These are phyloP conservation scores for Heliosperma pusillum DNA, from an alignment of 148 eudicot species.

Conservation along the genomic window DNA sequence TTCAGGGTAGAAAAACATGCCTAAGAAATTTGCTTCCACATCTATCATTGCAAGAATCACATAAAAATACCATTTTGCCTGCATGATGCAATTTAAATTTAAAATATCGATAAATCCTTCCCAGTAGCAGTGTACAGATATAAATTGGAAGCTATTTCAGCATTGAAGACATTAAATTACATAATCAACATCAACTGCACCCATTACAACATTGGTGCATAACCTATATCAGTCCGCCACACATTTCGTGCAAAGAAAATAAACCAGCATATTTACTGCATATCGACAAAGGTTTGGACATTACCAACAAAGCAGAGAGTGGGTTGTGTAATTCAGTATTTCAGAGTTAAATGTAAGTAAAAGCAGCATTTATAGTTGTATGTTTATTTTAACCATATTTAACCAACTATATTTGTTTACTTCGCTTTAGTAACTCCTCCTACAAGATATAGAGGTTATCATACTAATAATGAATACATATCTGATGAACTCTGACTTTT, in stretches of 20 bases:
- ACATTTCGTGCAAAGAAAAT: not conserved
- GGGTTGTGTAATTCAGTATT: not conserved
- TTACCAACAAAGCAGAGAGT: not conserved
- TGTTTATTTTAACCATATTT: not conserved
- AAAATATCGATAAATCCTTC: constrained; percentile 13
- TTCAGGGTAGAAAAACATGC: constrained; percentile 15
- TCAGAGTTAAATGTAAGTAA: not conserved
- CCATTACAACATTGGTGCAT: not conserved
- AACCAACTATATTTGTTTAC: not conserved
- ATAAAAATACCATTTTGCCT: constrained; percentile 91
- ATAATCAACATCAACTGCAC: not conserved
- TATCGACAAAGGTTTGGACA: not conserved
- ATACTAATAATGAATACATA: not conserved
- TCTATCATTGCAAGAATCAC: constrained; percentile 71
- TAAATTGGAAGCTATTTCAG: not conserved
- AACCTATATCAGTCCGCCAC: not conserved
- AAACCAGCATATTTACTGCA: not conserved
- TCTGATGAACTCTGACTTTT: not conserved
- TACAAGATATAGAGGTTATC: not conserved
- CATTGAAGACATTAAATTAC: not conserved
- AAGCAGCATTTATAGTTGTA: not conserved
- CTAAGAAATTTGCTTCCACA: constrained; percentile 86
- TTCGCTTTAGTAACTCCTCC: not conserved
- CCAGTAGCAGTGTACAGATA: not conserved
- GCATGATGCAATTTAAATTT: constrained; percentile 28